These are phyloP conservation scores for Penicillium sp. DNA, from an alignment of 2,329 filamentous ascomycete genomes.

Conservation along the genomic window DNA sequence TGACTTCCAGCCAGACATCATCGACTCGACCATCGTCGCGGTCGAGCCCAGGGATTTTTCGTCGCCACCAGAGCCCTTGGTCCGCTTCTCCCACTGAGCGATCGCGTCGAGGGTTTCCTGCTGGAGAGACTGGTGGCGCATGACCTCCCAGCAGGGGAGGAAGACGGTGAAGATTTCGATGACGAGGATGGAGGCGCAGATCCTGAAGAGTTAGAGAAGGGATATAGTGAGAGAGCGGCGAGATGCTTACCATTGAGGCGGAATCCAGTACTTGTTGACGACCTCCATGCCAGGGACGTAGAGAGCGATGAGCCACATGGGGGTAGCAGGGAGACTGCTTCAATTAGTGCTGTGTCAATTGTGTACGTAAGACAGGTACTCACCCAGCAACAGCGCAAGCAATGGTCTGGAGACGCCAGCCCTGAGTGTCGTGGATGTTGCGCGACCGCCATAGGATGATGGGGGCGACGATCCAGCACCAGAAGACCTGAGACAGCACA, in stretches of 20 bases:
- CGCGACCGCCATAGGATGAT: conserved; percentile 64
- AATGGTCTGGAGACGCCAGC: conserved; percentile 69
- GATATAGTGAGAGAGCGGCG: background rate
- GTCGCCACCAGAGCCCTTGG: conserved; percentile 29
- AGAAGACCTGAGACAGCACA: conserved; percentile 39
- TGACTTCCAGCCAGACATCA: conserved; percentile 34
- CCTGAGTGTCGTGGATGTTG: conserved; percentile 66
- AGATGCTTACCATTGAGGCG: conserved; percentile 64
- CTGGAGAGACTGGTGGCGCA: conserved; percentile 39
- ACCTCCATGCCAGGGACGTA: conserved; percentile 59
- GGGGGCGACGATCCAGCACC: conserved; percentile 28
- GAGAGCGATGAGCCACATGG: conserved; percentile 66
- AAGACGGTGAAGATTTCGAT: conserved; percentile 69
- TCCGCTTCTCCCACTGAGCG: conserved; percentile 44
- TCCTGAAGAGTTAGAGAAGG: conserved; percentile 28
- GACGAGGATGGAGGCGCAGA: conserved; percentile 64
- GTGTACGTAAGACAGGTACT: conserved; percentile 28
- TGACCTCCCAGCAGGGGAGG: conserved; percentile 65
- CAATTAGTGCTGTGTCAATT: background rate
- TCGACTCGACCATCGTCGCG: conserved; percentile 36
- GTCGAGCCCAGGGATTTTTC: conserved; percentile 35
- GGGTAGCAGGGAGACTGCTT: conserved; percentile 64
- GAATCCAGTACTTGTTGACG: conserved; percentile 62
- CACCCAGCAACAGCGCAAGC: conserved; percentile 52
- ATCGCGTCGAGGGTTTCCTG: conserved; percentile 44